Evolutionary conservation across 305 asterid genomes (phyloP), one percentile per base, ranked within the genome.

Genomic region (Solanum aculeatissimum): DNA sequence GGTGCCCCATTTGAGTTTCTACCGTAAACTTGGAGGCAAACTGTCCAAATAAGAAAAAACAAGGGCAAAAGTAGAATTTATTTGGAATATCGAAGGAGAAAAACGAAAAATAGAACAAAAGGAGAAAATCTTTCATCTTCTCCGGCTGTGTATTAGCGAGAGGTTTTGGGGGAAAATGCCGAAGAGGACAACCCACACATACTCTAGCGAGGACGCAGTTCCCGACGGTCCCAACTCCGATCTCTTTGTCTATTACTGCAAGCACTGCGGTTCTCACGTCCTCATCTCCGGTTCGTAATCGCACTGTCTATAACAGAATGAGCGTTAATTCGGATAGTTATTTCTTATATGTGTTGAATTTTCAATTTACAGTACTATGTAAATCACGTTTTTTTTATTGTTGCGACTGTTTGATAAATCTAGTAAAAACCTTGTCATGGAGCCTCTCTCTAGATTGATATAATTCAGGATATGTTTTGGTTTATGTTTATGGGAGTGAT

Each of bases 181-280:
- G 90, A 96, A 96, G 91, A 91, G 98, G 70, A 96, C 98, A 84
- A 96, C 99, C 18, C 98, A 96, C 86, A 96, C 99, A 82, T 96
- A 96, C 90, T 96, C 99, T 21, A 95, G 98, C 91, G 99, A 95
- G 88, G 99, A 95, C 84, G 99, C 99, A 40, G 92, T 91, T 54
- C 95, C 98, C 12, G 97, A 93, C 69, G 96, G 97, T 9, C 94
- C 98, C 2, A 92, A 95, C 80, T 95, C 99, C 83, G 98, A 96
- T 88, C 98, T 96, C 86, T 96, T 94, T 87, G 97, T 96, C 83
- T 96, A 96, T 88, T 96, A 95, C 88, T 96, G 99, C 96, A 96
- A 95, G 89, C 98, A 92, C 90, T 95, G 99, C 90, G 92, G 95
- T 86, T 93, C 95, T 47, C 99, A 96, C 86, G 98, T 96, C 90